Evolutionary conservation across 2,329 filamentous ascomycete species (phyloP).

Genomic region (Penicillium sp.): DNA sequence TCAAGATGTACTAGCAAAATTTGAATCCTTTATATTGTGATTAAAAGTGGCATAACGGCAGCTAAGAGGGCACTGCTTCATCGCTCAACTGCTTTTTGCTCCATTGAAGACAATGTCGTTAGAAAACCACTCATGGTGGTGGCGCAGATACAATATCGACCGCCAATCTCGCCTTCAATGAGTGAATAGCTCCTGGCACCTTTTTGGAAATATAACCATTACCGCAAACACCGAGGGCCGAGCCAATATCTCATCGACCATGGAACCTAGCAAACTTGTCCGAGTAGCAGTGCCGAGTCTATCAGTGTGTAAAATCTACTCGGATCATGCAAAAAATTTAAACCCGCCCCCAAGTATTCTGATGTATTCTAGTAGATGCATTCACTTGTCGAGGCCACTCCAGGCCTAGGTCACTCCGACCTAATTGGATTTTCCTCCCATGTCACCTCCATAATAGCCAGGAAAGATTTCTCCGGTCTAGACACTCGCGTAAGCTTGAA

Average conservation of each 20-base stretch:
- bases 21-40: not conserved
- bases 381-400: no score
- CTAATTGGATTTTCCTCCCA: not conserved
- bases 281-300: not conserved
- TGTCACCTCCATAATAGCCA: not conserved
- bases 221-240: not conserved
- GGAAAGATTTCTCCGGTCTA: not conserved
- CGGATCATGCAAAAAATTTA: no score
- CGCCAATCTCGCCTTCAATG: no score
- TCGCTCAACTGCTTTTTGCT: not conserved
- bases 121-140: not conserved
- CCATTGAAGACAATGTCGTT: not conserved
- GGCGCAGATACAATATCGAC: not conserved
- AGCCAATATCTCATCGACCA: not conserved
- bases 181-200: no score
- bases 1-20: not conserved
- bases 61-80: no score
- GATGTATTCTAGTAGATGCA: no score
- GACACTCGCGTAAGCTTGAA: not conserved
- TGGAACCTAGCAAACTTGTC: not conserved
- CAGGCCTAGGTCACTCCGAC: no score
- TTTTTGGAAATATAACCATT: no score
- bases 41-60: no score
- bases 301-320: no score
- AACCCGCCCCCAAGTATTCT: no score